These are phyloP conservation scores for Apiospora saccharicola DNA, from an alignment of 2,329 filamentous ascomycete genomes.

Conservation along the genomic window DNA sequence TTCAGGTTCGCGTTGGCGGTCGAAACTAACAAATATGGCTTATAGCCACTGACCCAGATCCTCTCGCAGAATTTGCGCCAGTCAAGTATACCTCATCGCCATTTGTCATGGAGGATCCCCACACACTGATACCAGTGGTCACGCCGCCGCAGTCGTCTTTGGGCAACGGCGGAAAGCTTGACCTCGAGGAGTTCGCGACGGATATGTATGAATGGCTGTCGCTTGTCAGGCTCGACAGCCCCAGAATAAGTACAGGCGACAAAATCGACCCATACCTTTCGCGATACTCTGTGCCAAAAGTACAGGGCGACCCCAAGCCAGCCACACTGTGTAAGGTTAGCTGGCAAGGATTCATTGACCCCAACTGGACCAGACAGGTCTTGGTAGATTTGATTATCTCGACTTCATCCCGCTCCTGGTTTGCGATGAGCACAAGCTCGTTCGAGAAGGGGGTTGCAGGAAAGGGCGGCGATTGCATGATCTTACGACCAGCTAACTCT, in stretches of 20 bases:
- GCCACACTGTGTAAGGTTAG: slow-evolving; percentile 57
- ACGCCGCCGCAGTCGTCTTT: slow-evolving; percentile 42
- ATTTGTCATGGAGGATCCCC: slow-evolving; percentile 37
- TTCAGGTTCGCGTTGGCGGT: not conserved
- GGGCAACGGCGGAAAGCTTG: slow-evolving; percentile 49
- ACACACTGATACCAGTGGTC: slow-evolving; percentile 44
- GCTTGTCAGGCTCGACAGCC: slow-evolving; percentile 70
- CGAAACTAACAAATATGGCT: slow-evolving; percentile 27
- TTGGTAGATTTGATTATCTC: slow-evolving; percentile 54
- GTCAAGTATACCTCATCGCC: slow-evolving; percentile 50
- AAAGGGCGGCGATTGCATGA: slow-evolving; percentile 57
- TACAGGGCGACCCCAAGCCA: slow-evolving; percentile 33
- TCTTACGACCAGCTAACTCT: slow-evolving; percentile 59
- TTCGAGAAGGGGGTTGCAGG: slow-evolving; percentile 56
- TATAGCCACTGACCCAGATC: slow-evolving; percentile 57
- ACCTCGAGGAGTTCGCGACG: slow-evolving; percentile 68
- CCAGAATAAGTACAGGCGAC: slow-evolving; percentile 66
- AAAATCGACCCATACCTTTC: slow-evolving; percentile 73
- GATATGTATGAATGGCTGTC: slow-evolving; percentile 79
- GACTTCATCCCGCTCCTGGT: slow-evolving; percentile 59
- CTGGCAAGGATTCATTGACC: slow-evolving; percentile 66
- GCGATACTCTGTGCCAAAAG: slow-evolving; percentile 67
- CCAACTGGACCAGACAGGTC: slow-evolving; percentile 58
- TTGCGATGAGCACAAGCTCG: slow-evolving; percentile 60
- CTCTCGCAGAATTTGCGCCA: slow-evolving; percentile 55